These are phyloP conservation scores for Corynascus novoguineensis DNA, from an alignment of 495 filamentous ascomycete species.

Conservation along the genomic window DNA sequence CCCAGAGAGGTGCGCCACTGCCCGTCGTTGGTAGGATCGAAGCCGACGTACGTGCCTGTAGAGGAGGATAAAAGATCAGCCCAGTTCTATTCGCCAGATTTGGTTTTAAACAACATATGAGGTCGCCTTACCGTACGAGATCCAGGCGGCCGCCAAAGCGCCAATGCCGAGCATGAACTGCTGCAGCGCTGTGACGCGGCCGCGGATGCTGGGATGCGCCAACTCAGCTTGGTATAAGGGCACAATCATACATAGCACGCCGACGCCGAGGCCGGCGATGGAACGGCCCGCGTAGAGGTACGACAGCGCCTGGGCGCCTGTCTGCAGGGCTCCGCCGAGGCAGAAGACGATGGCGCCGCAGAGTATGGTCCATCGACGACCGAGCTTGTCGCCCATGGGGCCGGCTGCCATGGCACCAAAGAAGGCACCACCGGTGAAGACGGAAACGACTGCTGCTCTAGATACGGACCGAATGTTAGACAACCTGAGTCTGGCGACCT, in stretches of 20 bases:
- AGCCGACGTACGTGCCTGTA: conserved; percentile 8
- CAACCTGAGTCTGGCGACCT: neutral
- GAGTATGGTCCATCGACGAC: conserved; percentile 11
- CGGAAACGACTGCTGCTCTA: conserved; percentile 11
- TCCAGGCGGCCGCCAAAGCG: conserved; percentile 10
- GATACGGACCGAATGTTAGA: neutral
- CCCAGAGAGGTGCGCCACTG: conserved; percentile 8
- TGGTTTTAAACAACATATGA: neutral
- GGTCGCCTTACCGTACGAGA: neutral
- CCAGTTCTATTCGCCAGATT: neutral
- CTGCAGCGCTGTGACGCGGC: conserved; percentile 9
- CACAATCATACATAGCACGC: conserved; percentile 6
- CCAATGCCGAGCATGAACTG: conserved; percentile 12
- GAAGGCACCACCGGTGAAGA: conserved; percentile 12
- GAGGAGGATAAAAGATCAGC: neutral
- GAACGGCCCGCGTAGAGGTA: conserved; percentile 10
- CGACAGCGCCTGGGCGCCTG: conserved; percentile 5
- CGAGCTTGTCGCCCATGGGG: conserved; percentile 6
- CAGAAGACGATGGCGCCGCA: conserved; percentile 8
- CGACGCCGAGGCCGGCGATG: conserved; percentile 7
- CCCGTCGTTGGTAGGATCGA: conserved; percentile 2
- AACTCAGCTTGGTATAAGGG: conserved; percentile 13
- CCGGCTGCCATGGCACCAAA: conserved; percentile 3
- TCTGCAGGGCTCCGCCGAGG: conserved; percentile 11
- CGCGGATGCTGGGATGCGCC: conserved; percentile 9